These are phyloP conservation scores for Colletotrichum siamense DNA, from an alignment of 2,329 filamentous ascomycete genomes.

Conservation along the genomic window DNA sequence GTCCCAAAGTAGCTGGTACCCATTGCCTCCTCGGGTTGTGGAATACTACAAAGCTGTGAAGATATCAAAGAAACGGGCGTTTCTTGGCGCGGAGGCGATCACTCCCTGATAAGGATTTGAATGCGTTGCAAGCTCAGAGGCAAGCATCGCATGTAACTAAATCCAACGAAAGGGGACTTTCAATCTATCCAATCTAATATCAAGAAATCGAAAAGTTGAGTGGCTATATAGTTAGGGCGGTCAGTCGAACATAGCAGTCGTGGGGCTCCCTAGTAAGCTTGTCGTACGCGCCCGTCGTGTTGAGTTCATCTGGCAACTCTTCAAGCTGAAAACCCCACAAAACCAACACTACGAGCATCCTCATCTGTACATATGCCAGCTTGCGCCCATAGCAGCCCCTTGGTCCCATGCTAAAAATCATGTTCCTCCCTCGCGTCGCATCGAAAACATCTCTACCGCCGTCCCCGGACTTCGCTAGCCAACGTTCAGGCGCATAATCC, in stretches of 20 bases:
- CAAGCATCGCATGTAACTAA: not conserved
- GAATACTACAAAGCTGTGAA: not conserved
- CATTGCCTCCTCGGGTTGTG: not conserved
- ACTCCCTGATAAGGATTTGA: not conserved
- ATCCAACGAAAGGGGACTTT: not conserved
- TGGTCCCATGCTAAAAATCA: conserved; percentile 40
- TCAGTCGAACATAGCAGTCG: conserved; percentile 9
- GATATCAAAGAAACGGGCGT: not conserved
- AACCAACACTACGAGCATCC: not conserved
- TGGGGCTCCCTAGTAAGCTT: conserved; percentile 13
- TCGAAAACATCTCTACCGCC: conserved; percentile 29
- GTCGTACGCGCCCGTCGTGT: conserved; percentile 4
- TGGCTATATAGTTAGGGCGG: not conserved
- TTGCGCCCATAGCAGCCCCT: conserved; percentile 43
- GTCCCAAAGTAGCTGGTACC: not conserved
- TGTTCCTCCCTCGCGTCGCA: conserved; percentile 35
- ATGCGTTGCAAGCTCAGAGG: not conserved
- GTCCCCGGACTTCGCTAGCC: conserved; percentile 30
- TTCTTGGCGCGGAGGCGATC: not conserved
- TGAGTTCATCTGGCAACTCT: not conserved
- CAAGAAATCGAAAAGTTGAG: not conserved
- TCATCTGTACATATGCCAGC: conserved; percentile 30
- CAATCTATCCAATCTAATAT: not conserved
- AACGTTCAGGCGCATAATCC: conserved; percentile 41
- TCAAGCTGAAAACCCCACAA: conserved; percentile 3